Evolutionary conservation across 306 rosid species (phyloP).

Genomic region (Fragaria iinumae): DNA sequence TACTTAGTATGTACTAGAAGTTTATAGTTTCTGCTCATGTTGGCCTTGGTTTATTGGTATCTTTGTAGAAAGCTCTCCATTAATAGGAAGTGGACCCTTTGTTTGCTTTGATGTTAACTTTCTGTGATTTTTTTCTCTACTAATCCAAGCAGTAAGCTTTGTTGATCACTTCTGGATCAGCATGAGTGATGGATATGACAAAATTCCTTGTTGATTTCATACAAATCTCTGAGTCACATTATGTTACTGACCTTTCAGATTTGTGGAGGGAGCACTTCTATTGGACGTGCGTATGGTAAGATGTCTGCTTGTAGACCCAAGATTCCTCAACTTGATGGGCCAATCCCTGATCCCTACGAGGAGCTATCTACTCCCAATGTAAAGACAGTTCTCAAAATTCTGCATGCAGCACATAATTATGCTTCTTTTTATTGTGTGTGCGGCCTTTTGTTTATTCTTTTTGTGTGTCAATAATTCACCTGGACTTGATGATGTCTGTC

Average conservation of each 20-base stretch:
- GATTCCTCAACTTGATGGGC: constrained; percentile 98
- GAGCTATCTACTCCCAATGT: constrained; percentile 98
- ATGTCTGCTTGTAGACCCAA: constrained; percentile 36
- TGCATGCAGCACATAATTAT: neutral
- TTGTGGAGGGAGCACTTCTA: constrained; percentile 52
- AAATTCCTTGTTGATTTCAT: neutral
- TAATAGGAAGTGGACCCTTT: neutral
- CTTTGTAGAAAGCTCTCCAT: neutral
- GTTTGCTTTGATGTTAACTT: neutral
- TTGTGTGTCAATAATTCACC: neutral
- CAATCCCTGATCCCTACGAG: constrained; percentile 79
- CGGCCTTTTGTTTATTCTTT: neutral
- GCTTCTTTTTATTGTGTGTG: neutral
- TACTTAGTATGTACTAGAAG: neutral
- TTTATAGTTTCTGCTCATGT: neutral
- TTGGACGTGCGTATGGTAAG: constrained; percentile 42
- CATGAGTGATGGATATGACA: neutral
- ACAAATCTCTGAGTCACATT: constrained; percentile 23
- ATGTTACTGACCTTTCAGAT: constrained; percentile 49
- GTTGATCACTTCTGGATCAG: constrained; percentile 1
- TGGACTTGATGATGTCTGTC: neutral
- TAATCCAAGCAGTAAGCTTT: neutral
- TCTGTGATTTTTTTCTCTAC: neutral
- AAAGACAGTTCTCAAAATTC: constrained; percentile 24
- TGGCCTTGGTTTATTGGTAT: neutral